These are phyloP conservation scores for Saraca asoca DNA, from an alignment of 331 rosid species.

Conservation along the genomic window DNA sequence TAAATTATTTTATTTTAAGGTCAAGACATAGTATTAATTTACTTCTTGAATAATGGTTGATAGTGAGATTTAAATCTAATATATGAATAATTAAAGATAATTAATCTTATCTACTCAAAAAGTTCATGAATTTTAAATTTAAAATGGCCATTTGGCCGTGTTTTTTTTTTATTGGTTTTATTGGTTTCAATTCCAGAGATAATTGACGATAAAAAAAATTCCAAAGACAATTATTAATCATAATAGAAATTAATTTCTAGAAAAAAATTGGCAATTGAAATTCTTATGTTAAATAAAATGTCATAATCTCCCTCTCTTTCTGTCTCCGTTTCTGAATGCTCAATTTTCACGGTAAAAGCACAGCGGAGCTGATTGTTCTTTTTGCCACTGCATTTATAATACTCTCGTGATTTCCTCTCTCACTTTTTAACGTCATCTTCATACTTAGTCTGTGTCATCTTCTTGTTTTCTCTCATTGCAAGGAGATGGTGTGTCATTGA, in stretches of 20 bases:
- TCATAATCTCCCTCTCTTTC: background rate
- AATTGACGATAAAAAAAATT: too few relatives aligned
- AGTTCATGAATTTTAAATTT: too few relatives aligned
- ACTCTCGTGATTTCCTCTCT: conserved; percentile 48
- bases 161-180: background rate
- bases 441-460: background rate
- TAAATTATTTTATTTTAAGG: too few relatives aligned
- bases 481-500: conserved; percentile 29
- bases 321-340: background rate
- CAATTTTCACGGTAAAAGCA: conserved; percentile 13
- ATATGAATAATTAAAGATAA: too few relatives aligned
- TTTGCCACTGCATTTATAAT: conserved; percentile 22
- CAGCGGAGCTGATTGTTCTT: background rate
- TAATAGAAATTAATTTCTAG: background rate
- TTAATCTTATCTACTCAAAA: too few relatives aligned
- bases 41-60: too few relatives aligned
- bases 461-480: conserved; percentile 6
- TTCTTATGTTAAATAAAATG: too few relatives aligned
- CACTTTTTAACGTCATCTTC: background rate
- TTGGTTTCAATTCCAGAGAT: background rate
- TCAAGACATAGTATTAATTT: too few relatives aligned
- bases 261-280: too few relatives aligned
- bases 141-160: too few relatives aligned
- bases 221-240: background rate
- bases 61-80: too few relatives aligned